Evolutionary conservation across 208 protist species (phyloP).

Genomic region (Wallacemonas sp.): DNA sequence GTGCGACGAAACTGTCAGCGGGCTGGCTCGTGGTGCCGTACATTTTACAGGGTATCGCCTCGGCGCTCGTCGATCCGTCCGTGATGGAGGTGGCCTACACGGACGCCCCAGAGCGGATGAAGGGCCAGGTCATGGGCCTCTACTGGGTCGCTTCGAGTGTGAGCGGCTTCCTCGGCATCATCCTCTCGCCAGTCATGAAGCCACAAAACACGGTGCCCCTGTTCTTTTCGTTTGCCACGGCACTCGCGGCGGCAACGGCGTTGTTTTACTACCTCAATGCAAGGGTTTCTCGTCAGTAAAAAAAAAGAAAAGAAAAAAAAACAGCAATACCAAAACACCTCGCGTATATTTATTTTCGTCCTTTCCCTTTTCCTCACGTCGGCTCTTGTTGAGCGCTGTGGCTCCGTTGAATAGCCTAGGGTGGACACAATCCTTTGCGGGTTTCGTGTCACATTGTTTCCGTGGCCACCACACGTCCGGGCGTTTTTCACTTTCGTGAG

Average conservation of each 20-base stretch:
- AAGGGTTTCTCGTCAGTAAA: too few relatives aligned
- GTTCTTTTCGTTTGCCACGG: conserved; percentile 48
- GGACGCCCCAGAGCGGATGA: conserved; percentile 55
- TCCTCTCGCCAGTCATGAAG: conserved; percentile 59
- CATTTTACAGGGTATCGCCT: conserved; percentile 56
- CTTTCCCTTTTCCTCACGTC: too few relatives aligned
- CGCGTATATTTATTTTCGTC: too few relatives aligned
- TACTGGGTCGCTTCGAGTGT: conserved; percentile 67
- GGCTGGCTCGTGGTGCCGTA: conserved; percentile 60
- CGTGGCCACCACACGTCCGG: too few relatives aligned
- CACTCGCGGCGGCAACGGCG: conserved; percentile 32
- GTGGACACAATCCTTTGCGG: too few relatives aligned
- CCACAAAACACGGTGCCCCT: conserved; percentile 43
- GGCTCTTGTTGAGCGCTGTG: too few relatives aligned
- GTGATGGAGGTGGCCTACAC: conserved; percentile 71
- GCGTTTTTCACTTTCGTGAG: too few relatives aligned
- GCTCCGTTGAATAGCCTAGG: too few relatives aligned
- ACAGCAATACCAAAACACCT: too few relatives aligned
- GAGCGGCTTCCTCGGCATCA: conserved; percentile 63
- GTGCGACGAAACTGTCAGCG: conserved; percentile 30
- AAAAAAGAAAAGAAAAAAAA: too few relatives aligned
- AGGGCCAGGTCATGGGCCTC: conserved; percentile 62
- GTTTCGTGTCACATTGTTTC: too few relatives aligned
- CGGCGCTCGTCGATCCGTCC: conserved; percentile 64
- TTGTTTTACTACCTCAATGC: conserved; percentile 49